A percentile compares a stretch with the other conserved stretches of the same genome.
Evolutionary conservation across 2,329 filamentous ascomycete genomes (phyloP).

Genomic region (Alternaria atra): DNA sequence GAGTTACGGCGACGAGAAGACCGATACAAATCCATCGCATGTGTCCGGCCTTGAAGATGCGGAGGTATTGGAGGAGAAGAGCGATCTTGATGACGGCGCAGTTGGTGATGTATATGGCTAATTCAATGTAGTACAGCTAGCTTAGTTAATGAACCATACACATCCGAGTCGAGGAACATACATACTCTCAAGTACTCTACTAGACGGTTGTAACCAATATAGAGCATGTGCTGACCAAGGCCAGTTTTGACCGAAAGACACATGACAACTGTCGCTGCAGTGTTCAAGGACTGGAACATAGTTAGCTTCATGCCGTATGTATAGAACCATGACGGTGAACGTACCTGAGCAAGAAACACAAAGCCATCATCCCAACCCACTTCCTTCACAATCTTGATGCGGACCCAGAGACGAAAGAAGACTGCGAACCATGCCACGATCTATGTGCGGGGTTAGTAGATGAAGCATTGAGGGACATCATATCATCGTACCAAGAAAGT

Average conservation of each 20-base stretch:
- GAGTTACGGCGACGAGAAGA: conserved; percentile 31
- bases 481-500: conserved; percentile 36
- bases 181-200: conserved; percentile 29
- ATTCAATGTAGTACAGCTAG: conserved; percentile 42
- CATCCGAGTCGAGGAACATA: background rate
- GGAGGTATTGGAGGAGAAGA: conserved; percentile 49
- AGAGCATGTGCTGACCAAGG: conserved; percentile 46
- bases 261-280: conserved; percentile 34
- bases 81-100: conserved; percentile 48
- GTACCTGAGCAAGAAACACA: conserved; percentile 41
- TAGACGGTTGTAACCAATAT: conserved; percentile 22
- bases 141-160: background rate
- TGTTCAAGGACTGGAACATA: conserved; percentile 32
- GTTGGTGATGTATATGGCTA: conserved; percentile 42
- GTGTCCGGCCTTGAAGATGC: conserved; percentile 45
- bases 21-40: conserved; percentile 41
- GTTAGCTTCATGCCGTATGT: conserved; percentile 1
- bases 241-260: conserved; percentile 39
- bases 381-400: conserved; percentile 39
- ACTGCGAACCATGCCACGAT: conserved; percentile 41
- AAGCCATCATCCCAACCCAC: conserved; percentile 50
- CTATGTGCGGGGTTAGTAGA: conserved; percentile 26
- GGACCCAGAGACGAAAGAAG: conserved; percentile 39
- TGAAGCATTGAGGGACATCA: background rate
- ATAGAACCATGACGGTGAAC: background rate